Base-by-base conservation (phyloP, 768 basidiomycete genomes). In the Mycena capillaripes region DNA sequence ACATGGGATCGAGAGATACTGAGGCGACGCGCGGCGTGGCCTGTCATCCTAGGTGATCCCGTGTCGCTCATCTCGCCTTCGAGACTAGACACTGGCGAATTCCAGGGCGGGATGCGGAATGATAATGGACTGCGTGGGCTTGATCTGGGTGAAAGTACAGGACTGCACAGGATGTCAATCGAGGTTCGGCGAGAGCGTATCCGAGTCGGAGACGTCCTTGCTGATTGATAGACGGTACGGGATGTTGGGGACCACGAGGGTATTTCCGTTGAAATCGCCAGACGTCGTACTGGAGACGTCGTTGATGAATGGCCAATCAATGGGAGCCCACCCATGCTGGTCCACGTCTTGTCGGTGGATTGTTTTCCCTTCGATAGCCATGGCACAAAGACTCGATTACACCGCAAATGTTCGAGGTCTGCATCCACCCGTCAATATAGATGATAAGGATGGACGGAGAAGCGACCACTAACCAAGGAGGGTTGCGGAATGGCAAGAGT, bases 401-500 rank as follows among this genome's bases (percentile, higher is more conserved):
- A 75, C 5, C 74, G 74, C 29, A 42, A 2, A 50, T 75, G 74
- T 21, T 75, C 70, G 21, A 75, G 65, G 38, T 71, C 74, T 75
- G 40, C 3, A 40, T 29, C 23, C 3, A 58, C 57, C n/a, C 38
- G 14, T 55, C 23, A 55, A 7, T 5, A 48, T 21, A 14, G 8
- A 38, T 21, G 23, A 19, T 36, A 16, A 27, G 27, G 17, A 1
- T 3, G 16, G 23, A 1, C 21, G n/a, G 10, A 0, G 9, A 30
- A 25, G n/a, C n/a, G 1, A 30, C n/a, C 0, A 67, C 69, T 21
- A 44, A 80, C 79, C 78, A 21, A 80, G 75, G 21, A 80, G 67
- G 1, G 79, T 72, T 10, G 74, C 79, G 21, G 79, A 79, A 66
- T 78, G 77, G 60, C 79, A 76, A 17, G 74, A 61, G 53, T 75